Evolutionary conservation across 2,329 filamentous ascomycete species (phyloP).

Genomic region (Epichloe bromicola): DNA sequence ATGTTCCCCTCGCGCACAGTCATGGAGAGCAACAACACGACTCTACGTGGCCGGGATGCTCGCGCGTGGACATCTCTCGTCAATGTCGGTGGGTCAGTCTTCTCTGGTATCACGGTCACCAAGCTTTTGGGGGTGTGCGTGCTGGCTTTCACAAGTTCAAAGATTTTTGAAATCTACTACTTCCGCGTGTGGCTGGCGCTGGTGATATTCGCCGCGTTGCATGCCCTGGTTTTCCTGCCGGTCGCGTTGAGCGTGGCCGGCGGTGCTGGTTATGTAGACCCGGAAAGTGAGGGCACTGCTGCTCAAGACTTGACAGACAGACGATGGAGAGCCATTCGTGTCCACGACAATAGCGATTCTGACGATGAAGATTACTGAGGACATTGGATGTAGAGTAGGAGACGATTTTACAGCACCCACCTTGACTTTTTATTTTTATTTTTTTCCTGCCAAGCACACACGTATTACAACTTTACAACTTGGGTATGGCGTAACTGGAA

Average conservation of each 20-base stretch:
- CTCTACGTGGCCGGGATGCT: conserved; percentile 70
- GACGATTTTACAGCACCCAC: background rate
- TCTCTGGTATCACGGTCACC: conserved; percentile 91
- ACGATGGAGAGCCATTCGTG: conserved; percentile 62
- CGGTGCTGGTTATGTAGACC: conserved; percentile 77
- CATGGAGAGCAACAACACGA: conserved; percentile 62
- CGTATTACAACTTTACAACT: background rate
- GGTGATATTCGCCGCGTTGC: conserved; percentile 75
- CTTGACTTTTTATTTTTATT: too few relatives aligned
- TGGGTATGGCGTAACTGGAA: background rate
- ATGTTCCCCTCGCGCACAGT: conserved; percentile 79
- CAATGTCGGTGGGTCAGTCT: conserved; percentile 88
- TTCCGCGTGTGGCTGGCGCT: conserved; percentile 93
- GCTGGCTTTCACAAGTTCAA: conserved; percentile 85
- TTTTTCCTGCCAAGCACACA: background rate
- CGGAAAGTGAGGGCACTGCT: conserved; percentile 74
- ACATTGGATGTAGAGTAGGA: background rate
- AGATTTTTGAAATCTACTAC: conserved; percentile 99
- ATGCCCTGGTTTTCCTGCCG: conserved; percentile 83
- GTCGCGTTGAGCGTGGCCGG: conserved; percentile 78
- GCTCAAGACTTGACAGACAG: conserved; percentile 78
- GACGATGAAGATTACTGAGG: conserved; percentile 49
- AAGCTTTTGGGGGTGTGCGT: conserved; percentile 89
- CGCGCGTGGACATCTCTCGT: conserved; percentile 87
- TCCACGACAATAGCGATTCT: conserved; percentile 63